These are phyloP conservation scores for Singerocomus inundabilis DNA, from an alignment of 1,284 basidiomycete species.

Conservation along the genomic window DNA sequence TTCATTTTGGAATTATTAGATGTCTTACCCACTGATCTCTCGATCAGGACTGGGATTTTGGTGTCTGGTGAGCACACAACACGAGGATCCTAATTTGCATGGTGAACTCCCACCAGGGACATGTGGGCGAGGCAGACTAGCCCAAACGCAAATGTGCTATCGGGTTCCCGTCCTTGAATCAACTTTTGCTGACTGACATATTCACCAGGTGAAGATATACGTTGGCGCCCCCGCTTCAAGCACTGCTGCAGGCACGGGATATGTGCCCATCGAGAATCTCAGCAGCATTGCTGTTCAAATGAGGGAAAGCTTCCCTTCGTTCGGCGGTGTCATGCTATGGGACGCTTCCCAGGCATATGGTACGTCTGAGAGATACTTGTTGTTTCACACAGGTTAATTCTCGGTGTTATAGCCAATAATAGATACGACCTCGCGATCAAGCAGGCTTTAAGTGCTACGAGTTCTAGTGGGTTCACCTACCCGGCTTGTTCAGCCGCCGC, in stretches of 20 bases:
- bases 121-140: constrained; percentile 61
- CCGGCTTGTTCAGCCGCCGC: constrained; percentile 58
- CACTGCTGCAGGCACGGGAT: constrained; percentile 51
- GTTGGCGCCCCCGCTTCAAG: constrained; percentile 58
- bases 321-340: constrained; percentile 74
- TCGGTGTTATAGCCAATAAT: constrained; percentile 45
- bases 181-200: constrained; percentile 1
- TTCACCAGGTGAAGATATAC: constrained; percentile 47
- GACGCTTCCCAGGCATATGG: constrained; percentile 68
- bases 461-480: constrained; percentile 65
- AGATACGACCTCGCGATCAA: constrained; percentile 64
- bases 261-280: constrained; percentile 46
- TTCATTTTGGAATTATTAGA: not conserved
- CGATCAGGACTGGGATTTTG: constrained; percentile 52
- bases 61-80: constrained; percentile 41
- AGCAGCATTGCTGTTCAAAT: constrained; percentile 51
- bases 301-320: constrained; percentile 64
- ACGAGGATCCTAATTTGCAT: not conserved
- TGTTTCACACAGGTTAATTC: constrained; percentile 2
- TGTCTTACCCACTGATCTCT: not conserved
- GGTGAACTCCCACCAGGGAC: constrained; percentile 42
- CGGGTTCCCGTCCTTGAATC: not conserved
- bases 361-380: constrained; percentile 28
- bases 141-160: constrained; percentile 46
- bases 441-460: constrained; percentile 55